Base-by-base conservation (phyloP, 2,329 filamentous ascomycete genomes). In the Penicillium olsonii region DNA sequence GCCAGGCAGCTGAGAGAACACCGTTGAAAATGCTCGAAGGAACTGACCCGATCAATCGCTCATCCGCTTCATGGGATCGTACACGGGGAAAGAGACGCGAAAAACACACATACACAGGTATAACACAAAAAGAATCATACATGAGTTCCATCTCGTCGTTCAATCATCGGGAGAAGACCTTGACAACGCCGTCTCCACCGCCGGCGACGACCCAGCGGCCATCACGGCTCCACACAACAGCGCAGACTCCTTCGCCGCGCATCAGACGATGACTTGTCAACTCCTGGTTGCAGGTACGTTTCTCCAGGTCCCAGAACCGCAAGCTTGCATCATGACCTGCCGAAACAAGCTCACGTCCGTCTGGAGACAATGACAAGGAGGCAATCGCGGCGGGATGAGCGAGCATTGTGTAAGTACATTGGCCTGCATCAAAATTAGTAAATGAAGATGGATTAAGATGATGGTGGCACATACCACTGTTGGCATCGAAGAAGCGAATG, bases 341-440 rank as follows among this genome's bases (percentile, higher is more conserved):
- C 38, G 91, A 96, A 41, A 99, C 92, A 10, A 96, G 86, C 76
- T 99, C 94, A 50, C 87, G 86, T 38, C 92, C 92, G 66, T 97
- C 92, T 12, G 92, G 94, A 60, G 90, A 96, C 17, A 99, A 82
- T 0, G 90, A 95, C 5, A 99, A 81, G 20, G 89, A 87, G 1
- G 94, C 95, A 59, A 99, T 96, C 48, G 94, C 87, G 3, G 92
- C 88, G 0, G 94, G 91, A 63, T 99, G 94, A 5, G 94, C 94
- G 52, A 97, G 84, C 94, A 99, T 99, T 65, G 88, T 95, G 74
- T 99, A 99, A 56, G 94, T 97, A 75, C 92, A 96, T 90, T 99
- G 94, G 49, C 94, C 94, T 97, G 58, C 11, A 45, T 11, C 17
- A 10, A 53, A 53, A 57, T 66, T 53, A 64, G 56, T 41, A 20